phyloP scores from a whole-genome alignment of 1,139 yeast species.

The Yamadazyma friedrichii region DNA sequence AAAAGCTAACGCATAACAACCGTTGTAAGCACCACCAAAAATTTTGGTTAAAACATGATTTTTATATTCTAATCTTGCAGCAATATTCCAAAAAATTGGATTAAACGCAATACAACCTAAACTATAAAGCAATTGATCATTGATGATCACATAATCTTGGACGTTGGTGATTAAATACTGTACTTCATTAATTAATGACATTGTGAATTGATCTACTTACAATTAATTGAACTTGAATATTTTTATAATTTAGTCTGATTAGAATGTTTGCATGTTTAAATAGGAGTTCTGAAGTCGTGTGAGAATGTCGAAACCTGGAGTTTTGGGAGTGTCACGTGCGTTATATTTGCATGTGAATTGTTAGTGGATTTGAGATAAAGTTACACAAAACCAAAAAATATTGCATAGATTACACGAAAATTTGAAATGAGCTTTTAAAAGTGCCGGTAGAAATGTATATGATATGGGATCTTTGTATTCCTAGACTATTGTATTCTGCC shows the following conservation, averaged over 20 bases:
- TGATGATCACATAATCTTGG: slow-evolving; percentile 14
- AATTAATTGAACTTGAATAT: too few relatives aligned
- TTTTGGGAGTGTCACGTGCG: slow-evolving; percentile 6
- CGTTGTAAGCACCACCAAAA: slow-evolving; percentile 64
- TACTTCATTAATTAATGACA: slow-evolving; percentile 4
- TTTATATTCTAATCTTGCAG: slow-evolving; percentile 81
- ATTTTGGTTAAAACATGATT: slow-evolving; percentile 72
- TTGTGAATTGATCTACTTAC: background rate
- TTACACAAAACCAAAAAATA: background rate
- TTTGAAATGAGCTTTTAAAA: too few relatives aligned
- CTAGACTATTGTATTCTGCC: too few relatives aligned
- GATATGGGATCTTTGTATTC: too few relatives aligned
- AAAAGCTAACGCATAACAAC: slow-evolving; percentile 80
- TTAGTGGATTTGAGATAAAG: too few relatives aligned
- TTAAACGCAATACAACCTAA: slow-evolving; percentile 65
- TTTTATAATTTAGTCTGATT: background rate
- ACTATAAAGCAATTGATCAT: slow-evolving; percentile 14
- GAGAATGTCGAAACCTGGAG: background rate
- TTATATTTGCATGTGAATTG: slow-evolving; percentile 6
- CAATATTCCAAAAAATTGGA: slow-evolving; percentile 94
- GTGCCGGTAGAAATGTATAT: too few relatives aligned
- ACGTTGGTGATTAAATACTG: slow-evolving; percentile 13
- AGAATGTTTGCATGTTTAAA: background rate
- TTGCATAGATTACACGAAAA: too few relatives aligned
- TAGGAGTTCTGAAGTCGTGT: slow-evolving; percentile 5